These are phyloP conservation scores for Hypoxylon trugodes DNA, from an alignment of 495 filamentous ascomycete species.

Conservation along the genomic window DNA sequence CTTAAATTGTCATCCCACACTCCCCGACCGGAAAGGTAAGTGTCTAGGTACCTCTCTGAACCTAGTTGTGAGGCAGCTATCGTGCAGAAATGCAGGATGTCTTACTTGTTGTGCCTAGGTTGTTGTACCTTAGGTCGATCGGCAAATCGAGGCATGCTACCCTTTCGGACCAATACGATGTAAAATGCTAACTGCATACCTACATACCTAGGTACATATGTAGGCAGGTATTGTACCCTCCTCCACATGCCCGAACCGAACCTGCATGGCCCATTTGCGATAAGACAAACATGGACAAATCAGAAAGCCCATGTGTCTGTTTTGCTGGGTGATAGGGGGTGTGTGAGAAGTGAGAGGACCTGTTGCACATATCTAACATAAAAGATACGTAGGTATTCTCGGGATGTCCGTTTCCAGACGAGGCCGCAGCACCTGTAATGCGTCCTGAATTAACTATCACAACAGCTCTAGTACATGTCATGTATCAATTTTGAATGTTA, in stretches of 20 bases:
- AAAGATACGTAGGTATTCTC: no score
- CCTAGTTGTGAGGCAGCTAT: conserved; percentile 11
- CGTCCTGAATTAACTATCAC: not conserved
- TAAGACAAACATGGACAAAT: conserved; percentile 35
- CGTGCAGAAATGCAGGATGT: conserved; percentile 22
- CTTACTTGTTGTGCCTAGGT: no score
- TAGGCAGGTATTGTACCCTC: conserved; percentile 9
- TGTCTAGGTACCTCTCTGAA: not conserved
- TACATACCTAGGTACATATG: not conserved
- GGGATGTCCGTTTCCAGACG: conserved; percentile 24
- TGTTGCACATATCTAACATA: not conserved
- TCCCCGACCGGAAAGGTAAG: conserved; percentile 10
- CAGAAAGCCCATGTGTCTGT: conserved; percentile 40
- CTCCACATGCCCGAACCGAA: conserved; percentile 22
- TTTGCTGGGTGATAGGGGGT: conserved; percentile 19
- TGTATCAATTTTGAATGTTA: no score
- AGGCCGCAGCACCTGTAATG: not conserved
- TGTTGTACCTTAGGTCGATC: conserved; percentile 23
- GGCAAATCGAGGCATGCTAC: conserved; percentile 33
- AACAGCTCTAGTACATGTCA: no score
- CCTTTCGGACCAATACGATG: conserved; percentile 7
- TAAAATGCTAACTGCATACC: no score
- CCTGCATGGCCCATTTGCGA: conserved; percentile 29
- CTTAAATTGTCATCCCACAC: conserved; percentile 10
- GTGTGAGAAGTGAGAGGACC: not conserved